Conservation (phyloP, 2,329 filamentous ascomycete genomes). For the Alternaria dauci region DNA sequence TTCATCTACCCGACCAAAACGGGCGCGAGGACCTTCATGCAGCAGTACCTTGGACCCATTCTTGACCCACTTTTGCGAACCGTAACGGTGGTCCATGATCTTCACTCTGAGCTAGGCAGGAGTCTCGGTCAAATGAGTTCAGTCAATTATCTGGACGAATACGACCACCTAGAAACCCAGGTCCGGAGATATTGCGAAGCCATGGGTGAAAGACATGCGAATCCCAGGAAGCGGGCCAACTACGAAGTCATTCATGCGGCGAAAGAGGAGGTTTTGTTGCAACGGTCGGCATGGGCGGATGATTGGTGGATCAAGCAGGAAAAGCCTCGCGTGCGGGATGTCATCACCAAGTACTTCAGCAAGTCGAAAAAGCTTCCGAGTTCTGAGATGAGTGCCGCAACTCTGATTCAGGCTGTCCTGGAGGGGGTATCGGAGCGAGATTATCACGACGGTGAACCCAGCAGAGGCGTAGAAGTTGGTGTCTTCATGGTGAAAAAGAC, state of each 20-base stretch:
- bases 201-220: constrained; percentile 39
- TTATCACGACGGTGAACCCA: constrained; percentile 56
- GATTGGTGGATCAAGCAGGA: constrained; percentile 73
- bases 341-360: constrained; percentile 56
- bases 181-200: constrained; percentile 41
- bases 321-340: constrained; percentile 64
- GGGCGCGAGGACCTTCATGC: constrained; percentile 66
- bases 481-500: constrained; percentile 56
- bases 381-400: constrained; percentile 60
- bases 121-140: constrained; percentile 64
- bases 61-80: constrained; percentile 68
- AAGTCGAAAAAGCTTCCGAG: constrained; percentile 54
- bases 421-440: constrained; percentile 64
- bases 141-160: constrained; percentile 63
- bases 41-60: constrained; percentile 67
- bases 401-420: constrained; percentile 66
- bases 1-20: constrained; percentile 69
- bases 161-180: constrained; percentile 57
- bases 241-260: constrained; percentile 61
- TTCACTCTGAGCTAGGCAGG: constrained; percentile 65
- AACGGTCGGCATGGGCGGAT: constrained; percentile 63
- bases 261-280: constrained; percentile 60
- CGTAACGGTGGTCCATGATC: constrained; percentile 65
- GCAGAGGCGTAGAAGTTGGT: constrained; percentile 57
- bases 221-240: constrained; percentile 42